Conservation (phyloP, 2,329 filamentous ascomycete species). For the Penicillium sp. region DNA sequence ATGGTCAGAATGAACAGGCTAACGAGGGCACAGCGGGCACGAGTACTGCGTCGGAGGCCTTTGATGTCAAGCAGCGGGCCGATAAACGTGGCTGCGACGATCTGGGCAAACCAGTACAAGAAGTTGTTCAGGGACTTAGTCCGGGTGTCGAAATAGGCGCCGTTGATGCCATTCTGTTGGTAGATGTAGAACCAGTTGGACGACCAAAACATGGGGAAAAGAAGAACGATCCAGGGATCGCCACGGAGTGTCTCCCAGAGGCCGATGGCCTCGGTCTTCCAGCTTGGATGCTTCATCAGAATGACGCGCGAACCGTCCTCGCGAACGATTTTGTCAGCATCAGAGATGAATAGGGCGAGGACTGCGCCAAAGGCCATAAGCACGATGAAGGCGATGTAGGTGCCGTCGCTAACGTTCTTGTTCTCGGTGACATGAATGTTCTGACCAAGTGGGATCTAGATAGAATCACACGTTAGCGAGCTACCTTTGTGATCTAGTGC, state of each 20-base stretch:
- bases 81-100: constrained; percentile 68
- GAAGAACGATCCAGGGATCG: constrained; percentile 68
- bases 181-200: constrained; percentile 78
- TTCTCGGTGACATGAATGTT: constrained; percentile 40
- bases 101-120: constrained; percentile 73
- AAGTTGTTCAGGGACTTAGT: constrained; percentile 70
- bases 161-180: constrained; percentile 70
- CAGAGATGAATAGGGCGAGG: constrained; percentile 66
- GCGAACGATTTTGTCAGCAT: constrained; percentile 69
- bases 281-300: constrained; percentile 82
- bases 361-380: constrained; percentile 69
- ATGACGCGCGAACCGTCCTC: constrained; percentile 74
- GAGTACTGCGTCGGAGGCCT: constrained; percentile 58
- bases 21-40: constrained; percentile 62
- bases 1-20: constrained; percentile 67
- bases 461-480: neutral
- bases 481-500: too few relatives aligned
- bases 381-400: constrained; percentile 79
- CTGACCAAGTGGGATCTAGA: constrained; percentile 42
- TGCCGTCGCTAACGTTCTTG: constrained; percentile 59
- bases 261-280: constrained; percentile 71
- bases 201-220: constrained; percentile 78
- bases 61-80: constrained; percentile 66
- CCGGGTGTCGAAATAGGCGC: constrained; percentile 66
- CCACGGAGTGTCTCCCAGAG: constrained; percentile 66